These are phyloP conservation scores for Tolypocladium tropicale DNA, from an alignment of 2,329 filamentous ascomycete species.

Conservation along the genomic window DNA sequence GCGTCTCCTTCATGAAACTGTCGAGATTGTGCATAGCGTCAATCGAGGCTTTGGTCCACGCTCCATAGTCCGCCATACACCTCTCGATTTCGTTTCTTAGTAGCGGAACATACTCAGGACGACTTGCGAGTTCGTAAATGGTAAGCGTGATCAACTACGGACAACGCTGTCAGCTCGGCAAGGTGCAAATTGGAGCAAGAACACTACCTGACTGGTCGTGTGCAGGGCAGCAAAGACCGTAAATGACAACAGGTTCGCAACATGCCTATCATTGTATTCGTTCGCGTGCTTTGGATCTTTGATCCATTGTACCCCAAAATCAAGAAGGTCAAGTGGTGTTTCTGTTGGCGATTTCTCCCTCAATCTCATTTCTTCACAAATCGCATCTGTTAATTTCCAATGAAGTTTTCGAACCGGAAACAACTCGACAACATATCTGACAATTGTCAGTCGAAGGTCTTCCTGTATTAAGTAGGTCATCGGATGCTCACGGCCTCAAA, in stretches of 20 bases:
- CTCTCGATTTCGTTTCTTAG: not conserved
- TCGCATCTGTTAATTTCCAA: not conserved
- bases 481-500: not conserved
- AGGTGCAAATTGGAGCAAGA: not conserved
- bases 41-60: not conserved
- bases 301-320: not conserved
- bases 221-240: not conserved
- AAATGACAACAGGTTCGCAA: not conserved
- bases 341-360: not conserved
- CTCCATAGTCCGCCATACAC: not conserved
- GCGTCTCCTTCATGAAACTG: not conserved
- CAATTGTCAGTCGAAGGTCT: not conserved
- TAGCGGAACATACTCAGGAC: not conserved
- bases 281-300: not conserved
- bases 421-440: not conserved
- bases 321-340: not conserved
- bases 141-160: not conserved
- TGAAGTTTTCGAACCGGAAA: not conserved
- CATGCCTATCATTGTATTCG: not conserved
- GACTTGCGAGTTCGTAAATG: not conserved
- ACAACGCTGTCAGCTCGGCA: not conserved
- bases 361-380: not conserved
- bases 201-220: not conserved
- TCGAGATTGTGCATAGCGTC: not conserved
- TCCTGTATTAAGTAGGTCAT: not conserved